Evolutionary conservation across 2,329 filamentous ascomycete genomes (phyloP).

Genomic region (Ascochyta clinopodiicola): DNA sequence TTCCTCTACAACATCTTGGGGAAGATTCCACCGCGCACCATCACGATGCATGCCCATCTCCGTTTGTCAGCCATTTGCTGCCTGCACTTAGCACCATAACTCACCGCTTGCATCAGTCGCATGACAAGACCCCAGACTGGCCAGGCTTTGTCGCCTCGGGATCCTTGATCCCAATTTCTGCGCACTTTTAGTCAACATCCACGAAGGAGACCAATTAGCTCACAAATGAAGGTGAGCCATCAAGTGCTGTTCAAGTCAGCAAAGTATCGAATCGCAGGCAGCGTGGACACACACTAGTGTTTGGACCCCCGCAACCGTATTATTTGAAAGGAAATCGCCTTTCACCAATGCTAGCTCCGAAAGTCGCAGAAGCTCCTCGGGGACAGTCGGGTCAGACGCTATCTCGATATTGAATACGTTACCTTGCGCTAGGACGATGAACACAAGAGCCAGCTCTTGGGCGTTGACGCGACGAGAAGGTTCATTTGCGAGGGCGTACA

Average conservation of each 20-base stretch:
- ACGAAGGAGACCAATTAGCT: not conserved
- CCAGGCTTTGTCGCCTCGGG: constrained; percentile 5
- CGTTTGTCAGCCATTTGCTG: not conserved
- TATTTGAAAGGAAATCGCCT: constrained; percentile 5
- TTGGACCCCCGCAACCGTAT: constrained; percentile 8
- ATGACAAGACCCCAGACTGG: constrained; percentile 10
- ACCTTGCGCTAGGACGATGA: constrained; percentile 5
- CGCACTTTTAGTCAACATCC: not conserved
- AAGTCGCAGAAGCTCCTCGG: constrained; percentile 1
- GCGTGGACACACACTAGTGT: not conserved
- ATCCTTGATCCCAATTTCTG: constrained; percentile 2
- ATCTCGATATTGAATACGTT: constrained; percentile 10
- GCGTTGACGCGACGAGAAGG: not conserved
- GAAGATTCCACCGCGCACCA: constrained; percentile 5
- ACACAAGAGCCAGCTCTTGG: constrained; percentile 7
- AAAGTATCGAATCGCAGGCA: not conserved
- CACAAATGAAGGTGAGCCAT: constrained; percentile 1
- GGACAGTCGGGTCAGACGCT: not conserved
- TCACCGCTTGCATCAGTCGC: constrained; percentile 5
- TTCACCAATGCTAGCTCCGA: constrained; percentile 8
- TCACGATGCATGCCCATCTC: constrained; percentile 12
- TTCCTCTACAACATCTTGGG: constrained; percentile 7
- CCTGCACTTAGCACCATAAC: not conserved
- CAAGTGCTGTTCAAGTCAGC: not conserved
- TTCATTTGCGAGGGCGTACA: not conserved